Evolutionary conservation across 1,284 basidiomycete genomes (phyloP), one percentile per base, ranked within the genome.

Genomic region (Trametes sp.): DNA sequence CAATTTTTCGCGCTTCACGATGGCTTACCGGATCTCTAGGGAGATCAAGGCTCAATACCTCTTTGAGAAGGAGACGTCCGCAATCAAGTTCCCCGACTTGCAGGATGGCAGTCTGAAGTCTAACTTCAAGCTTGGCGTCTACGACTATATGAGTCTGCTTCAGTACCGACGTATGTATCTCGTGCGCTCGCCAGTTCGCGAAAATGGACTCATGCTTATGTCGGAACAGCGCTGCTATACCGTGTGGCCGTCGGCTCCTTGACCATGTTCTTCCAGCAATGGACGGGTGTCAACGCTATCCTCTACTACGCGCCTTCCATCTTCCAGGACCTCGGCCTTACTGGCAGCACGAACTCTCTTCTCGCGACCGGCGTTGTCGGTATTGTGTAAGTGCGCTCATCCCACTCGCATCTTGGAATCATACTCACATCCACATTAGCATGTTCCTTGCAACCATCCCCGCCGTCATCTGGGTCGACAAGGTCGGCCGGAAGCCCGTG

Each of bases 281-380:
- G 84, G 84, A 86, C 85, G 2, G 85, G 86, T 59, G 80, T 87
- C 63, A 89, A 89, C 65, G 86, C 86, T 4, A 87, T 89, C 63
- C 72, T 89, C n/a, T 89, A 89, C 74, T 90, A 89, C 62, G 87
- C 87, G 0, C 88, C 87, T 0, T 81, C 77, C 44, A 89, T 93
- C 63, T 92, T 92, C 80, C 48, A 78, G 51, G 67, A 70, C 5
- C 81, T 92, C 19, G 84, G 87, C 23, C 74, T 90, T 46, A 82
- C 78, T 1, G 87, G 87, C 1, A 88, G 84, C 69, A 82, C 88
- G 0, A 83, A 80, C 38, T 84, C 83, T 0, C 81, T 93, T 1
- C 81, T 94, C 35, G 90, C 92, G 1, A 94, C 93, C 11, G 93
- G 93, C 54, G 87, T 94, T 13, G 93, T 94, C 60, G 93, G 93